phyloP scores from a whole-genome alignment of 139 green algal species.

The Chlamydomonas applanata region DNA sequence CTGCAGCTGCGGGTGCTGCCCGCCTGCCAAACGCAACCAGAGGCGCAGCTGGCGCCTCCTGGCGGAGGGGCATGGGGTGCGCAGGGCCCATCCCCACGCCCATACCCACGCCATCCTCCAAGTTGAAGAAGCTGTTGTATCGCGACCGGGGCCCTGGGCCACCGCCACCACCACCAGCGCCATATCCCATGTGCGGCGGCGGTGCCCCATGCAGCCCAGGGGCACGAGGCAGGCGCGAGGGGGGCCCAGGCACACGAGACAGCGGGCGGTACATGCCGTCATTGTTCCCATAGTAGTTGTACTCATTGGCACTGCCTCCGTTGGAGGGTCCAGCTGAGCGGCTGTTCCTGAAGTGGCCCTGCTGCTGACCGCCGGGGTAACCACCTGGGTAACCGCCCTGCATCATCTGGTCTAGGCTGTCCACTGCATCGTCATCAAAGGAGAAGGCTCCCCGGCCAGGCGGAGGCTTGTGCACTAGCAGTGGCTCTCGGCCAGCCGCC shows the following conservation, averaged over 20 bases:
- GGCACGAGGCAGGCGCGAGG: neutral
- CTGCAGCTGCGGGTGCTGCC: too few relatives aligned
- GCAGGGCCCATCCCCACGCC: neutral
- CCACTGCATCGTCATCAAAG: too few relatives aligned
- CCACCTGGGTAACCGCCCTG: neutral
- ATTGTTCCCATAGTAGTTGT: too few relatives aligned
- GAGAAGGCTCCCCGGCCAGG: neutral
- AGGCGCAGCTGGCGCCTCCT: too few relatives aligned
- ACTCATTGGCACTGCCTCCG: too few relatives aligned
- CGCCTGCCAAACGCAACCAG: too few relatives aligned
- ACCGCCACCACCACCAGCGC: neutral
- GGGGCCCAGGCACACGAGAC: neutral
- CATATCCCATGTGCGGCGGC: neutral
- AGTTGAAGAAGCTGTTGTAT: neutral
- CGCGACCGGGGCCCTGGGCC: neutral
- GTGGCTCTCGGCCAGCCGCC: neutral
- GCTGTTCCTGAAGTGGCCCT: too few relatives aligned
- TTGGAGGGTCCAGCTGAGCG: too few relatives aligned
- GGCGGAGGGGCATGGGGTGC: too few relatives aligned
- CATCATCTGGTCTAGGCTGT: neutral
- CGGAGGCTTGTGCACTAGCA: neutral
- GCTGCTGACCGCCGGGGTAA: neutral
- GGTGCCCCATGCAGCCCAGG: neutral
- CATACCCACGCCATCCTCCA: constrained; percentile 5
- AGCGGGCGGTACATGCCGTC: neutral